These are phyloP conservation scores for Thalassiosira profunda DNA, from an alignment of 108 stramenopile genomes.

Conservation along the genomic window DNA sequence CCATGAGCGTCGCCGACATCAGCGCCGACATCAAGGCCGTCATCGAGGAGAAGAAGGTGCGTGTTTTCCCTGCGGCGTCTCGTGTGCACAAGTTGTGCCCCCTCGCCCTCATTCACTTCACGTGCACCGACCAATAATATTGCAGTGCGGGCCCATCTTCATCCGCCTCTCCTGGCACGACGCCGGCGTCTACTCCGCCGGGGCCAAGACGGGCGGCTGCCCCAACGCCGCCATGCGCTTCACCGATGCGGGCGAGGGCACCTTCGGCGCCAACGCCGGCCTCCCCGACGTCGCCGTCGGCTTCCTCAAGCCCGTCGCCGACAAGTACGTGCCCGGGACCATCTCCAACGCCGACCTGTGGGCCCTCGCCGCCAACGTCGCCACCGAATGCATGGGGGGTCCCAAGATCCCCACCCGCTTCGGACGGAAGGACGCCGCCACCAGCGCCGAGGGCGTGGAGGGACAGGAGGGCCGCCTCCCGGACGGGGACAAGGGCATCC, in stretches of 20 bases:
- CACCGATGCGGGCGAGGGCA: constrained; percentile 50
- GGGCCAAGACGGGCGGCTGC: constrained; percentile 43
- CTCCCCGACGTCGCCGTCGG: constrained; percentile 45
- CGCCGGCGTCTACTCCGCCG: constrained; percentile 58
- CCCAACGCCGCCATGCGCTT: constrained; percentile 65
- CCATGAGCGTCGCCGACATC: constrained; percentile 48
- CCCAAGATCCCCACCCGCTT: constrained; percentile 55
- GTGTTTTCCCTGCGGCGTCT: too few relatives aligned
- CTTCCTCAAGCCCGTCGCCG: constrained; percentile 57
- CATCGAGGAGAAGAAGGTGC: constrained; percentile 53
- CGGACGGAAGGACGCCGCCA: constrained; percentile 52
- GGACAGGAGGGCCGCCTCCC: constrained; percentile 51
- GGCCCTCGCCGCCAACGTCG: constrained; percentile 75
- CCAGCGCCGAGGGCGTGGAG: constrained; percentile 21
- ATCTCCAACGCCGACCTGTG: constrained; percentile 73
- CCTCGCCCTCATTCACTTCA: too few relatives aligned
- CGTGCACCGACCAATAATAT: too few relatives aligned
- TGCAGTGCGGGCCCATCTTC: constrained; percentile 57
- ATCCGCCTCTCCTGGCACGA: constrained; percentile 65
- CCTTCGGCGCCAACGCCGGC: constrained; percentile 64
- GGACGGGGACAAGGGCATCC: constrained; percentile 57
- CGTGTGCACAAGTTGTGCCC: too few relatives aligned
- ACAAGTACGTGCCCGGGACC: constrained; percentile 57
- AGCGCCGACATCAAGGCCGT: constrained; percentile 48
- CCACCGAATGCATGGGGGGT: constrained; percentile 62